These are phyloP conservation scores for Pleurotus eryngii DNA, from an alignment of 768 basidiomycete species.

Conservation along the genomic window DNA sequence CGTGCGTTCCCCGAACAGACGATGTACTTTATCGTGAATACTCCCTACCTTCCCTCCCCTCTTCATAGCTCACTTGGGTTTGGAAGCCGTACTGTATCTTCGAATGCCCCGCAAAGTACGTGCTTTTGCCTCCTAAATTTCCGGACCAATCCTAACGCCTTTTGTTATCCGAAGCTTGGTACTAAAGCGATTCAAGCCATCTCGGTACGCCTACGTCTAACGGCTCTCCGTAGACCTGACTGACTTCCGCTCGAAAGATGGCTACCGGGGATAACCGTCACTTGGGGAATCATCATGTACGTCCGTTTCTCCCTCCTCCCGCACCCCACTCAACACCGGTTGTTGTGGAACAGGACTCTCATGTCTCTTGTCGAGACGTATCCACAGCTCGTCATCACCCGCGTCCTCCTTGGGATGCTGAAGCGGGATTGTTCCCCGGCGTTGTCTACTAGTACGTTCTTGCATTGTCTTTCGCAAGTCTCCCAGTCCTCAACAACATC, in stretches of 20 bases:
- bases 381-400: slow-evolving; percentile 54
- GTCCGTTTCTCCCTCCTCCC: slow-evolving; percentile 11
- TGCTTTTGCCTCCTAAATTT: neutral
- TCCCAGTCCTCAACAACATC: neutral
- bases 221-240: neutral
- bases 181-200: slow-evolving; percentile 62
- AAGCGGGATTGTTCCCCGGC: slow-evolving; percentile 72
- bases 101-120: slow-evolving; percentile 70
- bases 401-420: slow-evolving; percentile 59
- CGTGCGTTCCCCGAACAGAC: slow-evolving; percentile 36
- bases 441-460: slow-evolving; percentile 64
- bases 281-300: slow-evolving; percentile 66
- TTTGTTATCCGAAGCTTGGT: slow-evolving; percentile 35
- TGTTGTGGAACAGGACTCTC: slow-evolving; percentile 38
- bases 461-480: too few species aligned
- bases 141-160: slow-evolving; percentile 2
- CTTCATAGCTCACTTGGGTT: neutral
- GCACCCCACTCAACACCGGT: neutral
- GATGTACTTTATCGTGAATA: slow-evolving; percentile 65
- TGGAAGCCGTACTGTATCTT: slow-evolving; percentile 56
- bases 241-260: slow-evolving; percentile 33
- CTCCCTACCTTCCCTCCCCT: neutral
- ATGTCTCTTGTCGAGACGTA: slow-evolving; percentile 72
- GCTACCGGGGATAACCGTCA: slow-evolving; percentile 63
- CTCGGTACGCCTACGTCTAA: slow-evolving; percentile 35